Evolutionary conservation across 371 early-diverging fungal species (phyloP), one percentile per base, ranked within the genome.

Genomic region (Zychaea mexicana): DNA sequence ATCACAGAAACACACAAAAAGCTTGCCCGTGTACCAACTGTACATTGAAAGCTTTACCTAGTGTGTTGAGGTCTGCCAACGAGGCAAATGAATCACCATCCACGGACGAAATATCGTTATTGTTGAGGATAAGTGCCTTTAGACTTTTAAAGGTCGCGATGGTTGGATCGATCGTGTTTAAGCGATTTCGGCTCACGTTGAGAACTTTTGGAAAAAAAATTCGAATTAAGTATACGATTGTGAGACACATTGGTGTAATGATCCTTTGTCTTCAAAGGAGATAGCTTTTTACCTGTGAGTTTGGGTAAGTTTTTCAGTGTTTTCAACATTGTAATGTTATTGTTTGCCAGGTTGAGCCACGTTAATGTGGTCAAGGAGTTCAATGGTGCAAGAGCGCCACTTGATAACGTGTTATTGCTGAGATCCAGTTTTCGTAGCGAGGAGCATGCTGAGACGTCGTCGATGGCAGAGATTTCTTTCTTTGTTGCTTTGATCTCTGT

Each of bases 61-160:
- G 71, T 0, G 94, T 93, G 67, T 89, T 90, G 21, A 95, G 80
- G 26, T 89, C 73, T 1, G 66, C 62, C 46, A 93, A 71, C 2
- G 72, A 62, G 12, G 77, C 79, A 21, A 95, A 31, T 32, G 13
- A 22, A 7, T 39, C 61, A 19, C 90, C 82, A 31, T 92, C 91
- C 46, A 93, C 81, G 47, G 72, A 69, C 27, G 79, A 72, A 52
- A 94, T 82, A 45, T 80, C 55, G 74, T 95, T 95, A 71, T 94
- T 78, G 67, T 90, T 92, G 27, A 94, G 79, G 42, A 95, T 90
- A n/a, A 95, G 74, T 5, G 95, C 95, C 62, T 91, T 92, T 24
- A 95, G 78, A 32, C 83, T 70, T n/a, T 65, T 77, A 27, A 90
- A 81, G 19, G 73, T 77, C 8, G 76, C 68, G n/a, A 90, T 66